phyloP scores from a whole-genome alignment of 148 eudicot genomes.

The Rhododendron williamsianum region DNA sequence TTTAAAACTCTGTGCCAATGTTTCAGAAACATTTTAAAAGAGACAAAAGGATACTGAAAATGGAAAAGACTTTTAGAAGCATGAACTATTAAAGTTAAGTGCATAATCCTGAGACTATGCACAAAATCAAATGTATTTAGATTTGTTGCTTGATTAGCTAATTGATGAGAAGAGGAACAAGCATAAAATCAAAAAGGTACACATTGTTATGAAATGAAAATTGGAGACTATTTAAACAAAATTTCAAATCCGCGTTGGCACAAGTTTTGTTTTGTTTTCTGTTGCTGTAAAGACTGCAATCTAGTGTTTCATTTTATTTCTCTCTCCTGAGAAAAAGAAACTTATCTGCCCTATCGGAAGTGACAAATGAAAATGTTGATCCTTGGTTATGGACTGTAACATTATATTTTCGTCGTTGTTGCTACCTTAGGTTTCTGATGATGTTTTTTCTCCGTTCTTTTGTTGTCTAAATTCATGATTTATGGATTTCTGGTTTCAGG shows the following conservation, averaged over 20 bases:
- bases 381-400: neutral
- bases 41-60: neutral
- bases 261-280: neutral
- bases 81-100: neutral
- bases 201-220: neutral
- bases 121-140: too few species aligned
- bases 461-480: neutral
- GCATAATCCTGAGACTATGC: too few species aligned
- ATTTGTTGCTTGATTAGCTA: neutral
- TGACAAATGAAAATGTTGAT: neutral
- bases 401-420: neutral
- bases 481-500: constrained; percentile 37
- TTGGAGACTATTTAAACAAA: neutral
- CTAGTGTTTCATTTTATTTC: neutral
- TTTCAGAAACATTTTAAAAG: neutral
- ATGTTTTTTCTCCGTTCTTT: neutral
- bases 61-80: neutral
- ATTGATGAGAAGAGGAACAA: neutral
- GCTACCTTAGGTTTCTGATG: neutral
- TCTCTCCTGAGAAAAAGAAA: neutral
- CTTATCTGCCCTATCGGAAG: neutral
- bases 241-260: neutral
- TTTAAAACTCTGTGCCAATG: neutral
- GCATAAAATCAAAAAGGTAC: neutral
- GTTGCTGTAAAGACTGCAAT: neutral